Conservation (phyloP, 2,329 filamentous ascomycete genomes). For the Chaetomiaceae sp. region DNA sequence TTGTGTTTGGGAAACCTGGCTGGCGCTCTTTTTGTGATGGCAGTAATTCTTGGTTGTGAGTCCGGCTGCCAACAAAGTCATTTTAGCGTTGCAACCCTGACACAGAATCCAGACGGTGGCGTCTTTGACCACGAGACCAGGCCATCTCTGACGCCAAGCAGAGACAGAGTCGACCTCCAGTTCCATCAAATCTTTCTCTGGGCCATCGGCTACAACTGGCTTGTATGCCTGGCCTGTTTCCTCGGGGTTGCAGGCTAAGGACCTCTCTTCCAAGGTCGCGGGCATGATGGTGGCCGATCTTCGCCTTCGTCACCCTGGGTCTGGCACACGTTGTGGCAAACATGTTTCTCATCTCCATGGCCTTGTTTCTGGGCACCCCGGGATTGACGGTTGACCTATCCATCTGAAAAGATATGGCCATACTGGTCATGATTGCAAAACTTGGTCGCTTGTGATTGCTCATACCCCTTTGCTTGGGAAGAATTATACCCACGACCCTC, state of each 20-base stretch:
- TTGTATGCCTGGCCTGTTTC: slow-evolving; percentile 52
- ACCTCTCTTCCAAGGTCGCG: slow-evolving; percentile 49
- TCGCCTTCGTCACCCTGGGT: slow-evolving; percentile 49
- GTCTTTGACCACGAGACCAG: slow-evolving; percentile 40
- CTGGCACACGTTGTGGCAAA: slow-evolving; percentile 56
- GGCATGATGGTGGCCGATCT: slow-evolving; percentile 55
- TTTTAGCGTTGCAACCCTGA: neutral
- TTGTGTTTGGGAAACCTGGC: slow-evolving; percentile 47
- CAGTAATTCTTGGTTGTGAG: slow-evolving; percentile 45
- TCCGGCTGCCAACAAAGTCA: slow-evolving; percentile 2
- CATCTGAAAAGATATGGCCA: slow-evolving; percentile 47
- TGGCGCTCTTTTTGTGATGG: slow-evolving; percentile 44
- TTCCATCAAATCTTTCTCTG: slow-evolving; percentile 52
- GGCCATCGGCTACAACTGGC: slow-evolving; percentile 54
- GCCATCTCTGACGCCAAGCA: slow-evolving; percentile 37
- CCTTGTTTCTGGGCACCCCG: slow-evolving; percentile 45
- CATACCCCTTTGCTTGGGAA: neutral
- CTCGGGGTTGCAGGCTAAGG: slow-evolving; percentile 45
- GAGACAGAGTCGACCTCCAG: slow-evolving; percentile 45
- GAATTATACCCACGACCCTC: slow-evolving; percentile 47
- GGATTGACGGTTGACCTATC: slow-evolving; percentile 46
- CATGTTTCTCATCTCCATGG: slow-evolving; percentile 51
- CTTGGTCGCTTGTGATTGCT: neutral
- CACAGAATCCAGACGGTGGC: slow-evolving; percentile 37
- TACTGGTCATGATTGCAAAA: too few species aligned